Percentiles rank a stretch among this genome's conserved stretches.
Evolutionary conservation across 106 monocot species (phyloP).

Genomic region (Dioscorea zingiberensis): DNA sequence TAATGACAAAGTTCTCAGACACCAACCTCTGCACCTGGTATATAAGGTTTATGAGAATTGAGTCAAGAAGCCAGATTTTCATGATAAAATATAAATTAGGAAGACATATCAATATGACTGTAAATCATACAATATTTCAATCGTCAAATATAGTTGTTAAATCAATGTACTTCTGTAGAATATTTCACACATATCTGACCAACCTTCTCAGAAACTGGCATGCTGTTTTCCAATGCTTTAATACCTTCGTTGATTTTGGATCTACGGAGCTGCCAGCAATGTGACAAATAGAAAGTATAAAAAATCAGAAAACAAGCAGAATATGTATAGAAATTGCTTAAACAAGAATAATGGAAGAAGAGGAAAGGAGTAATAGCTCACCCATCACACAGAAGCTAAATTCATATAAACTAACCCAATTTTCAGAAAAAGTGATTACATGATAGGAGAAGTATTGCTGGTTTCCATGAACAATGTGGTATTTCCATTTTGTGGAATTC

Average conservation of each 20-base stretch:
- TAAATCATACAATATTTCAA: no score
- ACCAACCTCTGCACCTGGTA: no score
- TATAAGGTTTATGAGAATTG: no score
- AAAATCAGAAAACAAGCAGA: background rate
- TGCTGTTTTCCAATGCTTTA: slow-evolving; percentile 28
- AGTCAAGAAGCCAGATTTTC: no score
- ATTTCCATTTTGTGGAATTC: background rate
- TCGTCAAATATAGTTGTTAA: no score
- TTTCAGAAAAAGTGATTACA: background rate
- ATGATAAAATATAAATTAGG: no score
- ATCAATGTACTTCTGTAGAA: no score
- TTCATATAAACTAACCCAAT: background rate
- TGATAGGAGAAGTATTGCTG: background rate
- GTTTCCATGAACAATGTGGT: background rate
- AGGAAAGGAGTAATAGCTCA: background rate
- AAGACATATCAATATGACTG: no score
- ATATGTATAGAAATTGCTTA: background rate
- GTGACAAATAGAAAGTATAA: background rate
- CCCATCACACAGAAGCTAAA: background rate
- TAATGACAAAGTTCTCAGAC: no score
- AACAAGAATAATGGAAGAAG: background rate
- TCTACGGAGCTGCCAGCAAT: slow-evolving; percentile 24
- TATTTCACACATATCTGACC: no score
- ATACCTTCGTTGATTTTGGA: slow-evolving; percentile 38
- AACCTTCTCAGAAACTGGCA: slow-evolving; percentile 35